Conservation (phyloP, 148 eudicot species). For the Spergularia bocconei region DNA sequence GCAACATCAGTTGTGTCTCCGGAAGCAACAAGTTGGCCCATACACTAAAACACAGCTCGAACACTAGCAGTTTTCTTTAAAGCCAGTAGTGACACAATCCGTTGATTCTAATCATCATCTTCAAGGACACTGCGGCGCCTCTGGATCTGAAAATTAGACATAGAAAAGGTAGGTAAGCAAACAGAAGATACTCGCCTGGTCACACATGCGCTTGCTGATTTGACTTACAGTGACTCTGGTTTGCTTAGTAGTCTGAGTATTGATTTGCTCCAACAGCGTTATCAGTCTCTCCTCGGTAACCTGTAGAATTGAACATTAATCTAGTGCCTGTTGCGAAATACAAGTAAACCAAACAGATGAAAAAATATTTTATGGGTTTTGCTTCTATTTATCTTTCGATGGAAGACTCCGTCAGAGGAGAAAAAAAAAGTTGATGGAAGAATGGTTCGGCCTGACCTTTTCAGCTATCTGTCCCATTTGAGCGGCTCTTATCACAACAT, state of each 20-base stretch:
- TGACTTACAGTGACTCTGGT: conserved; percentile 91
- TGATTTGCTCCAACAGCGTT: conserved; percentile 89
- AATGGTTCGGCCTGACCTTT: conserved; percentile 45
- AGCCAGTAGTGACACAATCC: background rate
- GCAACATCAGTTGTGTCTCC: background rate
- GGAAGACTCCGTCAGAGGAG: background rate
- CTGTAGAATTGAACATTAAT: conserved; percentile 34
- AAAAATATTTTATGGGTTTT: no score
- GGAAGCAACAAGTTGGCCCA: conserved; percentile 2
- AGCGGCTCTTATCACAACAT: conserved; percentile 85
- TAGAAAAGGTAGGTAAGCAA: conserved; percentile 5
- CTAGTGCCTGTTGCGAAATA: background rate
- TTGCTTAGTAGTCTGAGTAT: conserved; percentile 84
- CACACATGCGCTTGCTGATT: background rate
- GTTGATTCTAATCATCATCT: conserved; percentile 67
- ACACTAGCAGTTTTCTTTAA: background rate
- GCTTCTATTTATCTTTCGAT: background rate
- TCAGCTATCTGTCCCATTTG: conserved; percentile 92
- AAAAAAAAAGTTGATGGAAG: background rate
- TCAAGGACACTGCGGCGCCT: conserved; percentile 98
- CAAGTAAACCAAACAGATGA: background rate
- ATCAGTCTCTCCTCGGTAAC: conserved; percentile 95
- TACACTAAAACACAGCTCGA: background rate
- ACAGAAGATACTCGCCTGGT: background rate
- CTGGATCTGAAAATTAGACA: conserved; percentile 57